Evolutionary conservation across 805 yeast species (phyloP), one percentile per base, ranked within the genome.

Genomic region (Ogataea corticis): DNA sequence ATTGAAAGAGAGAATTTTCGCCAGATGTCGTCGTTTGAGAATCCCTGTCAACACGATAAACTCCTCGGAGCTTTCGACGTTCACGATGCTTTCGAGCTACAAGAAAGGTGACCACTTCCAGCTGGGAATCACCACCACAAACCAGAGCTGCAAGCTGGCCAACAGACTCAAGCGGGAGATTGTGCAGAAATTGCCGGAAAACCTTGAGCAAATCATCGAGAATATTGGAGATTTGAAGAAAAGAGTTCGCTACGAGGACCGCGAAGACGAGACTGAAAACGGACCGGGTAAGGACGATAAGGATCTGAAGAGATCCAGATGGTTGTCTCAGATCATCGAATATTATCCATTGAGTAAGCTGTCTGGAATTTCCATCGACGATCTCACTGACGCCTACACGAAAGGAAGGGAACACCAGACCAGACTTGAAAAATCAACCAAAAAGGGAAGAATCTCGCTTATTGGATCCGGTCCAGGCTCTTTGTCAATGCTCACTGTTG

Each of bases 391-490:
- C 13, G 48, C 61, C 3, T 54, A 54, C 38, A 27, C 31, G 15
- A n/a, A 28, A 16, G 40, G 40, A 7, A 7, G 27, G 15, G 40
- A 28, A 11, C 21, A 28, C 11, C 33, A 37, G 12, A 11, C 32
- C 11, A 10, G 30, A 19, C 30, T 13, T 13, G 31, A 30, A 19
- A 11, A 30, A 9, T 16, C 34, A 2, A 25, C 23, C 3, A 53
- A 52, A 19, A 63, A 57, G 38, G 96, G 96, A 1, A 52, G 73
- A 2, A 83, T 91, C 10, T 79, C 94, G 2, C 71, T 92, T n/a
- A 90, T 92, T 15, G 98, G 98, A 0, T 77, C 96, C 2, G 98
- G 98, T 0, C 97, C 98, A 0, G 98, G 98, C 0, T 80, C 92
- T 2, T 77, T 86, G 0, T 83, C 89, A 1, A 75, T 88, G 61